Base-by-base conservation (phyloP, 2,329 filamentous ascomycete species). In the Pseudogymnoascus sp. region DNA sequence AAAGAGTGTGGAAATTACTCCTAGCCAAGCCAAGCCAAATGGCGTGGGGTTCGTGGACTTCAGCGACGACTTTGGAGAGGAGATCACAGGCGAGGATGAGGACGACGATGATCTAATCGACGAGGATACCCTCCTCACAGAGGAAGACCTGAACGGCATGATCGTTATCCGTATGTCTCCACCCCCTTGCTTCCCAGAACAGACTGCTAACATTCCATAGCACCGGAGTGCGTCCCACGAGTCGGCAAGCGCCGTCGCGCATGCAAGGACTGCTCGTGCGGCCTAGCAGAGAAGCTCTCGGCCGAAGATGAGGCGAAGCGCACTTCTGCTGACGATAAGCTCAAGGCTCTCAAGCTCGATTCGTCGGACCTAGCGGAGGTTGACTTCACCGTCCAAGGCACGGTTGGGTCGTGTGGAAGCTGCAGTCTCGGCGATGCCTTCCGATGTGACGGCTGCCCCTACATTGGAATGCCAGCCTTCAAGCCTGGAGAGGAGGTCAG, bases 241-340 rank as follows among this genome's bases (percentile, higher is more conserved):
- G 83, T 88, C 50, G 91, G 90, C 64, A 96, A 96, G 80, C 88
- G 93, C 69, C 89, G 93, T 63, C 88, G 93, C 66, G 92, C 95
- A 64, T 99, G 95, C 82, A 97, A 99, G 78, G 95, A 99, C 79
- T 99, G 95, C 80, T 93, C 90, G 7, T 99, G 95, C 73, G 95
- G 95, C 60, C 85, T 99, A 25, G 91, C 93, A 23, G 86, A 95
- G 74, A 86, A 89, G 66, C 78, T 97, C 60, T 89, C 91, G 70
- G 88, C 88, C n/a, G 91, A 97, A 79, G 95, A 97, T 75, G 81
- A 80, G 46, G 82, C 82, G 6, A 87, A 85, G 71, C 83, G 91
- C 63, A 78, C 79, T 6, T 78, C 82, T 21, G 89, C 89, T 34
- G 88, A 91, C 71, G 78, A 77, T 12, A 75, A 79, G 44, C 81